phyloP scores from a whole-genome alignment of 352 stramenopile species.

The Globisporangium canariense region DNA sequence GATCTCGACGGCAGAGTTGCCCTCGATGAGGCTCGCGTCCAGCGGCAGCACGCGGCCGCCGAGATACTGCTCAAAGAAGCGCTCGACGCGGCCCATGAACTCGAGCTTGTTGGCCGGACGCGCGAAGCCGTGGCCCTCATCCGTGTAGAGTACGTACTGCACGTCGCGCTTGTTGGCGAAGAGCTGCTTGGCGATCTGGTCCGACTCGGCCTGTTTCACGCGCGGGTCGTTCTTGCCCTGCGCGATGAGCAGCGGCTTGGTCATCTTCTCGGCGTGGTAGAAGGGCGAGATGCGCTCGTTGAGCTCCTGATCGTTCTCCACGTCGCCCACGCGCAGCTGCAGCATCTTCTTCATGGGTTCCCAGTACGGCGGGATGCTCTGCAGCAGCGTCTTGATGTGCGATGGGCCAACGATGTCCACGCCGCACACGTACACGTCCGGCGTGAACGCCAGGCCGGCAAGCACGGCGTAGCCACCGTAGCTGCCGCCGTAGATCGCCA shows the following conservation, averaged over 20 bases:
- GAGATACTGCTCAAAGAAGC: constrained; percentile 33
- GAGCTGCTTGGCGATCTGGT: constrained; percentile 74
- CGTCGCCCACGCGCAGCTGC: constrained; percentile 33
- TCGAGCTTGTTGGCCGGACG: constrained; percentile 66
- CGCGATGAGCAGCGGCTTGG: constrained; percentile 67
- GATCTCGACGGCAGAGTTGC: constrained; percentile 32
- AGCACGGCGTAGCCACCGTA: constrained; percentile 77
- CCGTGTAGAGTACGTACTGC: constrained; percentile 77
- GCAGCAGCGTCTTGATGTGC: constrained; percentile 41
- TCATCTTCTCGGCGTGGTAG: constrained; percentile 76
- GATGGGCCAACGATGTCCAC: constrained; percentile 70
- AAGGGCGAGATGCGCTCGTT: constrained; percentile 56
- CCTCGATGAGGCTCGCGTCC: constrained; percentile 22
- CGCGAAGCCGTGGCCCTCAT: constrained; percentile 79
- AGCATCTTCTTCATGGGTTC: constrained; percentile 38
- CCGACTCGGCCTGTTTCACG: constrained; percentile 64
- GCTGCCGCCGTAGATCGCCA: constrained; percentile 61
- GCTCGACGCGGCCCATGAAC: constrained; percentile 45
- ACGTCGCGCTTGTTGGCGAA: constrained; percentile 64
- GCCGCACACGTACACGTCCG: constrained; percentile 73
- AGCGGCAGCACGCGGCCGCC: constrained; percentile 24
- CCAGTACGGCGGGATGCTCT: constrained; percentile 43
- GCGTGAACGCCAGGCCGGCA: constrained; percentile 69
- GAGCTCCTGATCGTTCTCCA: constrained; percentile 34
- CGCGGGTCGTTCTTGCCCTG: constrained; percentile 81